These are phyloP conservation scores for Triticum dicoccoides DNA, from an alignment of 176 grass and related monocot genomes.

Conservation along the genomic window DNA sequence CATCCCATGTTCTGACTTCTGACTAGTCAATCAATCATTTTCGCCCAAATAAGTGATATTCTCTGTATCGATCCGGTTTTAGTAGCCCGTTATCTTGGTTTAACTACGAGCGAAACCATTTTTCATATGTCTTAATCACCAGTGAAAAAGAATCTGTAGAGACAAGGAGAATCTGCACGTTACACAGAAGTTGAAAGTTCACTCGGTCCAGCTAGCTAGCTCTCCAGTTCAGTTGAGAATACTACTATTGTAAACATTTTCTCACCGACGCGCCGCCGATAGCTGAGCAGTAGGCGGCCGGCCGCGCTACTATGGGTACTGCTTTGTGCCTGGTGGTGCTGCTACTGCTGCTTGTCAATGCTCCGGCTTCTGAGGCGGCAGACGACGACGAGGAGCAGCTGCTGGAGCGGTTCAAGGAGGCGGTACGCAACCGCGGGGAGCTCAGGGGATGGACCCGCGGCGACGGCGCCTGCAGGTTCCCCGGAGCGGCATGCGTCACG, in stretches of 20 bases:
- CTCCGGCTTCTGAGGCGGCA: not conserved
- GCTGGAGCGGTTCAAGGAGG: slow-evolving; percentile 43
- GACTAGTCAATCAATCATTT: too few species aligned
- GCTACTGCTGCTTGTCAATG: not conserved
- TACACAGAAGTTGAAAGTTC: too few species aligned
- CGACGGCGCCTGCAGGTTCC: slow-evolving; percentile 35
- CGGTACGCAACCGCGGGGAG: slow-evolving; percentile 20
- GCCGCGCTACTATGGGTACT: not conserved
- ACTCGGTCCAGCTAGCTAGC: too few species aligned
- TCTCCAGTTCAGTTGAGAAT: too few species aligned
- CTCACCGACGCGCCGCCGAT: not conserved
- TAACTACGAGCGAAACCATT: too few species aligned
- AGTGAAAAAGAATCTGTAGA: too few species aligned
- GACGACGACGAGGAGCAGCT: slow-evolving; percentile 45
- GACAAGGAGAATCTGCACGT: too few species aligned
- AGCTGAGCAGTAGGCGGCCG: not conserved
- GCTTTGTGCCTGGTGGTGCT: slow-evolving; percentile 2
- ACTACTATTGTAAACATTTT: not conserved
- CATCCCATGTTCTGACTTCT: too few species aligned
- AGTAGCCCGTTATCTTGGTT: too few species aligned
- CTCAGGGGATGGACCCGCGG: slow-evolving; percentile 36
- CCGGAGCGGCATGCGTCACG: slow-evolving; percentile 30
- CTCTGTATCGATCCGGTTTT: too few species aligned
- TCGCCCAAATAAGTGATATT: too few species aligned
- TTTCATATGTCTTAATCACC: too few species aligned